Evolutionary conservation across 208 protist genomes (phyloP).

Genomic region (Trypanosoma vivax): DNA sequence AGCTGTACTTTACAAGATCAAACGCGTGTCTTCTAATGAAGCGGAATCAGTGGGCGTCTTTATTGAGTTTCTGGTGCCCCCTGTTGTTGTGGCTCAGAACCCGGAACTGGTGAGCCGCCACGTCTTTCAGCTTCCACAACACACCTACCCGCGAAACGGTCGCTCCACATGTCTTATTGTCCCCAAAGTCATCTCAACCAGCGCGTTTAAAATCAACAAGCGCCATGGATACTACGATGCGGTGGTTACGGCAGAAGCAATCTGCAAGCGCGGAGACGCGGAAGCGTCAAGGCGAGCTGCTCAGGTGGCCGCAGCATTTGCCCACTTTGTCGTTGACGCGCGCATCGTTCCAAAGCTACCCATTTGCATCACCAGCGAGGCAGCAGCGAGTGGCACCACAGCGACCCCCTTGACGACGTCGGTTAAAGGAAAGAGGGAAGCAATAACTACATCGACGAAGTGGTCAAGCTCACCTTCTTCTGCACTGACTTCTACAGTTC

Average conservation of each 20-base stretch:
- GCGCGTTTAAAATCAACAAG: slow-evolving; percentile 82
- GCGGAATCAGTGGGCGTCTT: slow-evolving; percentile 52
- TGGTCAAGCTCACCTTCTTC: not conserved
- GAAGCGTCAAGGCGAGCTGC: slow-evolving; percentile 48
- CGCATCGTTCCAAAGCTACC: slow-evolving; percentile 69
- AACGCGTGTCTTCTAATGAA: slow-evolving; percentile 35
- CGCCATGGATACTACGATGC: slow-evolving; percentile 81
- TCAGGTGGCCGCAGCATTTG: slow-evolving; percentile 71
- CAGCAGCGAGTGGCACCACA: slow-evolving; percentile 8
- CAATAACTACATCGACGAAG: not conserved
- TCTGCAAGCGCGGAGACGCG: slow-evolving; percentile 61
- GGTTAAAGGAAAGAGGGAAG: not conserved
- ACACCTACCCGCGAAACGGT: slow-evolving; percentile 50
- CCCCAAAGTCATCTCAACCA: slow-evolving; percentile 56
- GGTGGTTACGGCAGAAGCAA: slow-evolving; percentile 77
- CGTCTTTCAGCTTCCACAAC: slow-evolving; percentile 56
- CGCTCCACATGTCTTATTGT: slow-evolving; percentile 76
- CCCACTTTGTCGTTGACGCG: slow-evolving; percentile 70
- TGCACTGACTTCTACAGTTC: not conserved
- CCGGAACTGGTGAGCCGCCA: slow-evolving; percentile 37
- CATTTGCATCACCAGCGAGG: slow-evolving; percentile 22
- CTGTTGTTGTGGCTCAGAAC: slow-evolving; percentile 54
- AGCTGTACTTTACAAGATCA: slow-evolving; percentile 75
- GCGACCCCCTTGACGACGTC: not conserved
- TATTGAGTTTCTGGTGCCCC: slow-evolving; percentile 61